phyloP scores from a whole-genome alignment of 768 basidiomycete species.

The Podaxis rugospora region DNA sequence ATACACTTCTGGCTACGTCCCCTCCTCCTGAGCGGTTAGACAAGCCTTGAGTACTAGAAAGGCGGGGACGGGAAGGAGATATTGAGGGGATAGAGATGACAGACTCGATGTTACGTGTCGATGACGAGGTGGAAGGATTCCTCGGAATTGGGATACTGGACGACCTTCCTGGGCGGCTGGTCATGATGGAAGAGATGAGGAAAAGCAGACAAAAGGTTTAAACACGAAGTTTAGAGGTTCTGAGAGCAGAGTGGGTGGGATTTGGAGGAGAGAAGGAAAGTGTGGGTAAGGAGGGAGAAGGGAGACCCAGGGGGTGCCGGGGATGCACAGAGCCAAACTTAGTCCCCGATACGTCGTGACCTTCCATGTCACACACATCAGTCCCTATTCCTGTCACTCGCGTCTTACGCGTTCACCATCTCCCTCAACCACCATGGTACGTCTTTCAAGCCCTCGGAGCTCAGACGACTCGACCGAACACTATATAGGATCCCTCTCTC shows the following conservation, averaged over 20 bases:
- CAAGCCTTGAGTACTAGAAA: slow-evolving; percentile 26
- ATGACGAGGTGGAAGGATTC: slow-evolving; percentile 36
- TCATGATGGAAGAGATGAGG: slow-evolving; percentile 17
- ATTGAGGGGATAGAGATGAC: slow-evolving; percentile 60
- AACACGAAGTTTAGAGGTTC: background rate
- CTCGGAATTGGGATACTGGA: slow-evolving; percentile 68
- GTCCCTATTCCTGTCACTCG: slow-evolving; percentile 13
- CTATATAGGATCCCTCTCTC: slow-evolving; percentile 42
- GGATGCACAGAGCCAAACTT: background rate
- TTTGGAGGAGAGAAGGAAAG: background rate
- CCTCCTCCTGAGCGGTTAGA: background rate
- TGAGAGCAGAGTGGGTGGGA: background rate
- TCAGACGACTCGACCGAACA: background rate
- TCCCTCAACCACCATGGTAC: slow-evolving; percentile 26
- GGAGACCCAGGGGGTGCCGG: background rate
- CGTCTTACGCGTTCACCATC: slow-evolving; percentile 21
- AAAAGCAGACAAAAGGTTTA: background rate
- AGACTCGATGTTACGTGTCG: slow-evolving; percentile 59
- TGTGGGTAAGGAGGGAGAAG: background rate
- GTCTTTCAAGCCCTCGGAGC: background rate
- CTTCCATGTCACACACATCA: slow-evolving; percentile 6
- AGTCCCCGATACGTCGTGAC: slow-evolving; percentile 7
- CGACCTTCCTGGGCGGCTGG: slow-evolving; percentile 49
- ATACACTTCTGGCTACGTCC: slow-evolving; percentile 6
- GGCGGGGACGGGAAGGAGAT: slow-evolving; percentile 35